A percentile compares a stretch with the other conserved stretches of the same genome.
phyloP scores from a whole-genome alignment of 306 rosid genomes.

The Erythrophleum fordii region DNA sequence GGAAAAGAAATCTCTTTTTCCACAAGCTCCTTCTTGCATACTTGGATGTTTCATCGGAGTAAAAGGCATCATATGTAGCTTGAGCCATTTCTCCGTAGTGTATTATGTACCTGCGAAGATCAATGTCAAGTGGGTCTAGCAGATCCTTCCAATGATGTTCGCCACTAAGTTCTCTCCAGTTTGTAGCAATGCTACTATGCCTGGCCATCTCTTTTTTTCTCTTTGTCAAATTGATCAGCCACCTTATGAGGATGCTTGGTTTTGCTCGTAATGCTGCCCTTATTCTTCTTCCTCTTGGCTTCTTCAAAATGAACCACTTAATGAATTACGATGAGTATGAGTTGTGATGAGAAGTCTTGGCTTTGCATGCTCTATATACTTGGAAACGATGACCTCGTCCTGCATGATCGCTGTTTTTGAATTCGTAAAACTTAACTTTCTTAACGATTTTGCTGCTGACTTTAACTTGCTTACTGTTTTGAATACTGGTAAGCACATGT shows the following conservation, averaged over 20 bases:
- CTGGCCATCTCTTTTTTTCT: conserved; percentile 23
- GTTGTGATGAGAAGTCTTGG: not conserved
- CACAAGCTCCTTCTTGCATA: not conserved
- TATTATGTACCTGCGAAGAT: not conserved
- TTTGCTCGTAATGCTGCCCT: not conserved
- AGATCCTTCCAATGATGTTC: not conserved
- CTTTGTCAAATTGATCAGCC: not conserved
- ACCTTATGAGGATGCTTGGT: not conserved
- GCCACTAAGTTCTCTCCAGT: not conserved
- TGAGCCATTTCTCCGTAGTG: not conserved
- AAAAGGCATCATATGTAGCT: not conserved
- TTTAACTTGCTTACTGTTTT: not conserved
- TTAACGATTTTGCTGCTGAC: not conserved
- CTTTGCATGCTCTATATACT: not conserved
- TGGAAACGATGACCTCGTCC: not conserved
- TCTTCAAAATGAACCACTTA: not conserved
- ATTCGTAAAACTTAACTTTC: not conserved
- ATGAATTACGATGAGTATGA: not conserved
- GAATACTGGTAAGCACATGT: not conserved
- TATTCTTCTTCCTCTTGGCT: not conserved
- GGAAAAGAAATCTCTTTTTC: not conserved
- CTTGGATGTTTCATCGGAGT: not conserved
- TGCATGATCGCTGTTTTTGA: not conserved
- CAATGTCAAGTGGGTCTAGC: not conserved
- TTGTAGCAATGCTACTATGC: not conserved